phyloP scores from a whole-genome alignment of 2,329 filamentous ascomycete genomes.

The Apiospora malaysiana region DNA sequence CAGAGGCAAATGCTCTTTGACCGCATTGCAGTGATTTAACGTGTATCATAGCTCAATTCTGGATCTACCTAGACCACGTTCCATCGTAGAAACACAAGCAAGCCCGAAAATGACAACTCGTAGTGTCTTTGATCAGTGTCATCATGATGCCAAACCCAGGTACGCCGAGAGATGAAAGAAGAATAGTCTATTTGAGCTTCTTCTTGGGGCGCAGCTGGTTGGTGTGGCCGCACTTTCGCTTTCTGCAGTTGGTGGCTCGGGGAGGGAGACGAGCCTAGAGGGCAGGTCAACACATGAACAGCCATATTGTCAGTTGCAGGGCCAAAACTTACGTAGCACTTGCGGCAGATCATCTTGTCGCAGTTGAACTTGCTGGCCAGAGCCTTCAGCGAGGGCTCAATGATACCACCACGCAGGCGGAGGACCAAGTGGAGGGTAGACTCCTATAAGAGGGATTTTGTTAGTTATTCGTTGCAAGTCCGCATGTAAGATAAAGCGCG shows the following conservation, averaged over 20 bases:
- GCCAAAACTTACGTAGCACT: conserved; percentile 87
- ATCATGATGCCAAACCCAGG: conserved; percentile 42
- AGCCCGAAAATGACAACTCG: conserved; percentile 18
- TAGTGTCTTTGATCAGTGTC: conserved; percentile 31
- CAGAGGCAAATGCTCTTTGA: neutral
- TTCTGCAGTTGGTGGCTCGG: conserved; percentile 99
- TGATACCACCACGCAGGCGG: conserved; percentile 98
- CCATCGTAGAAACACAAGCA: conserved; percentile 16
- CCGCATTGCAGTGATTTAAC: conserved; percentile 20
- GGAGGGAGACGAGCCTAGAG: conserved; percentile 83
- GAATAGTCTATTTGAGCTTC: conserved; percentile 90
- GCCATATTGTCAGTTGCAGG: neutral
- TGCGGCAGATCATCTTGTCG: conserved; percentile 99
- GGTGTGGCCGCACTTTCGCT: conserved; percentile 99
- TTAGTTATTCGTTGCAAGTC: conserved; percentile 12
- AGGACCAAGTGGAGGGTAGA: conserved; percentile 98
- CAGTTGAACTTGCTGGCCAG: conserved; percentile 99
- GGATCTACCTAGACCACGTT: conserved; percentile 25
- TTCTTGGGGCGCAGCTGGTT: conserved; percentile 99
- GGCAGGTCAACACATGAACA: conserved; percentile 31
- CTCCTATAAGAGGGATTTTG: conserved; percentile 64
- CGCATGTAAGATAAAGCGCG: neutral
- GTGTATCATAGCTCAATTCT: conserved; percentile 28
- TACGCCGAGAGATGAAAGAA: conserved; percentile 42
- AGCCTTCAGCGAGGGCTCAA: conserved; percentile 98